phyloP scores from a whole-genome alignment of 106 monocot species.

The Dendrobium officinale region DNA sequence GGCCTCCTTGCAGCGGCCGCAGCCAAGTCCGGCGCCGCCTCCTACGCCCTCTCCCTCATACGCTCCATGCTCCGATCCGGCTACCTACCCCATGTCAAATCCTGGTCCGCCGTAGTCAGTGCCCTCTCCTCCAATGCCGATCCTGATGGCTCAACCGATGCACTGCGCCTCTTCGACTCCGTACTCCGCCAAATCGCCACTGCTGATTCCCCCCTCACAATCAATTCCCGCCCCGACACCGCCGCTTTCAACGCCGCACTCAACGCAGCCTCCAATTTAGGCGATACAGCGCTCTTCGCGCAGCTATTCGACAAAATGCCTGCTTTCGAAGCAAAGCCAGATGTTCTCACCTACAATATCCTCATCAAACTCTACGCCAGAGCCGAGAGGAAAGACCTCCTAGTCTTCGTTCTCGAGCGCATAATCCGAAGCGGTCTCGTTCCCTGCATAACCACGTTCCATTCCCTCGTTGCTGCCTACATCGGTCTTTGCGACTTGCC shows the following conservation, averaged over 20 bases:
- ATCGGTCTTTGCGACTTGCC: constrained; percentile 70
- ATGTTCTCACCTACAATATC: constrained; percentile 75
- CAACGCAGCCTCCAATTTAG: constrained; percentile 79
- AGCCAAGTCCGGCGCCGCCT: constrained; percentile 20
- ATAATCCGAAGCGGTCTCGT: constrained; percentile 31
- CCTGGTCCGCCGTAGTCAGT: constrained; percentile 68
- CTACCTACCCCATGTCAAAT: constrained; percentile 74
- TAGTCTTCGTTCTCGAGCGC: constrained; percentile 37
- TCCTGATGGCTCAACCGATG: constrained; percentile 32
- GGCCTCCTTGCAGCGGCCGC: constrained; percentile 63
- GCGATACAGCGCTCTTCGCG: constrained; percentile 41
- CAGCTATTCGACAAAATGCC: constrained; percentile 75
- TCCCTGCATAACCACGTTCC: constrained; percentile 67
- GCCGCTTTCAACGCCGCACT: constrained; percentile 80
- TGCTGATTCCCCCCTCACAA: constrained; percentile 7
- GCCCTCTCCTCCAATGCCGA: constrained; percentile 46
- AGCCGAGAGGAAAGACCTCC: constrained; percentile 64
- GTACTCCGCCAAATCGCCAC: constrained; percentile 38
- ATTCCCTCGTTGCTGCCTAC: constrained; percentile 81
- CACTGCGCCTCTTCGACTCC: constrained; percentile 58
- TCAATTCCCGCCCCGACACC: constrained; percentile 59
- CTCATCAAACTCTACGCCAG: constrained; percentile 79
- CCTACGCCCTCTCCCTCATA: constrained; percentile 34
- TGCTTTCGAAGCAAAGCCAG: constrained; percentile 33
- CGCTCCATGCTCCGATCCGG: constrained; percentile 40